phyloP scores from a whole-genome alignment of 208 protist genomes.

The Trypanosoma vivax region DNA sequence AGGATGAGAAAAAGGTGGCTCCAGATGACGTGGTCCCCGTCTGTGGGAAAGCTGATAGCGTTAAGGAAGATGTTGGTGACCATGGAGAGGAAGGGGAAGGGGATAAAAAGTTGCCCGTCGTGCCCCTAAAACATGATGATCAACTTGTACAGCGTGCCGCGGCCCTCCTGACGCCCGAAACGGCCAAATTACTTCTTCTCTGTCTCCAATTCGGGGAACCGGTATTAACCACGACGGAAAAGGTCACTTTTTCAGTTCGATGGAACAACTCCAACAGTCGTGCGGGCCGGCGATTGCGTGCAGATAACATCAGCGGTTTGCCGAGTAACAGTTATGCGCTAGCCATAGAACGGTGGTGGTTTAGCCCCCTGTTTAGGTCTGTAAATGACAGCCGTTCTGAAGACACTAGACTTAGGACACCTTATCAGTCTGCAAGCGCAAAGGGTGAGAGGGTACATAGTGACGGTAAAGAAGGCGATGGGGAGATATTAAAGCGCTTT shows the following conservation, averaged over 20 bases:
- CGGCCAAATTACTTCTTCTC: slow-evolving; percentile 41
- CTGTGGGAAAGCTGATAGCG: background rate
- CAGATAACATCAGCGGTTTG: slow-evolving; percentile 55
- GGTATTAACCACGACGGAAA: slow-evolving; percentile 26
- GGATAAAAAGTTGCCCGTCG: slow-evolving; percentile 12
- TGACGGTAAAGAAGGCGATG: background rate
- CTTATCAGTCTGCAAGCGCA: too few species aligned
- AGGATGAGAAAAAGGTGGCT: background rate
- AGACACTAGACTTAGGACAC: too few species aligned
- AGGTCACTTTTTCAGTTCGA: slow-evolving; percentile 46
- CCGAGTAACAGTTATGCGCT: slow-evolving; percentile 31
- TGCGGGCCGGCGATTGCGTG: slow-evolving; percentile 45
- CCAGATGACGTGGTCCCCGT: background rate
- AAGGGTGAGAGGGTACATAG: background rate
- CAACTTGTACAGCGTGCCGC: slow-evolving; percentile 18
- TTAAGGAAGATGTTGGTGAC: background rate
- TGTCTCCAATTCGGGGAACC: slow-evolving; percentile 29
- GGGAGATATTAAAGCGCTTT: slow-evolving; percentile 29
- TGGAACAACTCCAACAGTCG: slow-evolving; percentile 39
- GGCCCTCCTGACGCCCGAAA: slow-evolving; percentile 29
- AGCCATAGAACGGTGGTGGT: slow-evolving; percentile 68
- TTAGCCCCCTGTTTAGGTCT: slow-evolving; percentile 37
- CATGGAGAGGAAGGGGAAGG: slow-evolving; percentile 17
- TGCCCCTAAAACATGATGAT: background rate
- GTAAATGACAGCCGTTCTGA: slow-evolving; percentile 15